Percentiles rank a stretch among this genome's conserved stretches.
Evolutionary conservation across 208 protist species (phyloP).

Genomic region (Borovskyia barvae): DNA sequence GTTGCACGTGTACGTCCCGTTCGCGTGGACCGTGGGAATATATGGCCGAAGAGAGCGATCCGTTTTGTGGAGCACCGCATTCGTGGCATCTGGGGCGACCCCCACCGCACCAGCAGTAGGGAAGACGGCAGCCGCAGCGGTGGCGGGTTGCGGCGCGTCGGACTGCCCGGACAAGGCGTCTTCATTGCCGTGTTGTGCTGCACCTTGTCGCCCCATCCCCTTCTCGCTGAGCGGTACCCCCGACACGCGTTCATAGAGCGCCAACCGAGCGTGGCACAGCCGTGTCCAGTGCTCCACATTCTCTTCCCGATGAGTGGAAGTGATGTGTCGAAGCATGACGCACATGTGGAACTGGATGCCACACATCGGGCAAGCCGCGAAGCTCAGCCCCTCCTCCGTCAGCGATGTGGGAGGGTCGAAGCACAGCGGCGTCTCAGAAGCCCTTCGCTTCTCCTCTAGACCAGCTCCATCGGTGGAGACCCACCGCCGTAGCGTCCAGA

Average conservation of each 20-base stretch:
- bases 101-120: neutral
- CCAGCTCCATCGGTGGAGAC: too few relatives aligned
- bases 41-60: neutral
- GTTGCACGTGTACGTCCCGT: slow-evolving; percentile 78
- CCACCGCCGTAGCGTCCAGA: too few relatives aligned
- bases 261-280: slow-evolving; percentile 60
- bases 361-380: slow-evolving; percentile 68
- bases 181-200: neutral
- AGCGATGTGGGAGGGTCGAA: slow-evolving; percentile 42
- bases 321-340: slow-evolving; percentile 77
- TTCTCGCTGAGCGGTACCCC: slow-evolving; percentile 45
- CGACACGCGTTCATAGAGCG: slow-evolving; percentile 56
- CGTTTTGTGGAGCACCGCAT: neutral
- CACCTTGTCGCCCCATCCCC: neutral
- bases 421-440: slow-evolving; percentile 4
- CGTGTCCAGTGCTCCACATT: slow-evolving; percentile 40
- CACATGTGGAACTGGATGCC: slow-evolving; percentile 41
- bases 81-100: neutral
- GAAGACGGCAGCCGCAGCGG: too few relatives aligned
- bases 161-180: too few relatives aligned
- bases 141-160: too few relatives aligned
- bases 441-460: too few relatives aligned
- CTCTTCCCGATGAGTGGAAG: slow-evolving; percentile 44
- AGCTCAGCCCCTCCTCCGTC: slow-evolving; percentile 68
- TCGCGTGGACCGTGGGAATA: slow-evolving; percentile 57